Conservation (phyloP, 768 basidiomycete genomes). For the Xerocomus spinulosus region DNA sequence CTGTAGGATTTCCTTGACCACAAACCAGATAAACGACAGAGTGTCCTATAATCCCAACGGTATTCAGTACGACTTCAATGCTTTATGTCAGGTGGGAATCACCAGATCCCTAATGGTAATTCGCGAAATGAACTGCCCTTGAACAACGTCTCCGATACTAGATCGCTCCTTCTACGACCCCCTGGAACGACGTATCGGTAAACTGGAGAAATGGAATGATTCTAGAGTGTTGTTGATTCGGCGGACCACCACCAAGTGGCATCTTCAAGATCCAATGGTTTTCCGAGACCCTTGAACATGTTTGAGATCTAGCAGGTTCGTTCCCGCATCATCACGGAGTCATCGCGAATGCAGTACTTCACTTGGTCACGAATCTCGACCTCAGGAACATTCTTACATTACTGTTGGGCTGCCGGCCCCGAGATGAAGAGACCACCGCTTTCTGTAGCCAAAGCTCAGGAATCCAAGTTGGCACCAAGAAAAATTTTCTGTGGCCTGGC, state of each 20-base stretch:
- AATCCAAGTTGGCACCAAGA: no score
- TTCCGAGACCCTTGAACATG: neutral
- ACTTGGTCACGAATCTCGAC: constrained; percentile 5
- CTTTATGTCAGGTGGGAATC: constrained; percentile 20
- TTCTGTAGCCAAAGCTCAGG: neutral
- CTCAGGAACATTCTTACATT: no score
- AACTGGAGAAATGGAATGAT: neutral
- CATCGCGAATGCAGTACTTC: constrained; percentile 5
- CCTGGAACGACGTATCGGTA: neutral
- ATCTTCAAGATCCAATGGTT: neutral
- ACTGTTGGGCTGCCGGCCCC: no score
- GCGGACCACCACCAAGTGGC: neutral
- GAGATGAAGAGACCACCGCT: no score
- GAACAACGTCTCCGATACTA: no score
- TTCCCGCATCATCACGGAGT: constrained; percentile 1
- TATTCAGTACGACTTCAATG: no score
- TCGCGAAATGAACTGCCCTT: constrained; percentile 14
- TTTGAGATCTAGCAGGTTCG: constrained; percentile 12
- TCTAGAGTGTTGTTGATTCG: no score
- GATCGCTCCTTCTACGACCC: no score
- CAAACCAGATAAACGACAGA: constrained; percentile 1
- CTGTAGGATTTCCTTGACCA: constrained; percentile 8
- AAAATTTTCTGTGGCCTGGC: neutral
- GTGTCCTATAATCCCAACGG: neutral
- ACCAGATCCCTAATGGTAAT: constrained; percentile 13